phyloP scores from a whole-genome alignment of 495 filamentous ascomycete genomes.

The Penicillium desertorum region DNA sequence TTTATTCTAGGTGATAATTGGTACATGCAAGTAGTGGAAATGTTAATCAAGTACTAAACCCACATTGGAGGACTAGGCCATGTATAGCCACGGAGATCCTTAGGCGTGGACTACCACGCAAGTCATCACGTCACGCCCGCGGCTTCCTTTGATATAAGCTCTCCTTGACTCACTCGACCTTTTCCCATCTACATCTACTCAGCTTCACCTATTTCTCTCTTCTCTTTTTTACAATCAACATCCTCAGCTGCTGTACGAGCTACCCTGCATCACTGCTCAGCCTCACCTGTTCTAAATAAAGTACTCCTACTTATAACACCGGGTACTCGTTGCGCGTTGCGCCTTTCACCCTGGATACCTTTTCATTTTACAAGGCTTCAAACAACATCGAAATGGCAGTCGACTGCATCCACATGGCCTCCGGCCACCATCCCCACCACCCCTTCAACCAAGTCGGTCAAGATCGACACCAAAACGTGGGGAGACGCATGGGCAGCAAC shows the following conservation, averaged over 20 bases:
- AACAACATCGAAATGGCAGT: slow-evolving; percentile 12
- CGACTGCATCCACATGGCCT: slow-evolving; percentile 29
- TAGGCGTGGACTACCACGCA: slow-evolving; percentile 24
- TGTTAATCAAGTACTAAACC: background rate
- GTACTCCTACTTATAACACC: slow-evolving; percentile 13
- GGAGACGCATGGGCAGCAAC: slow-evolving; percentile 29
- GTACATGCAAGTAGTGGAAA: background rate
- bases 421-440: slow-evolving; percentile 30
- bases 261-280: slow-evolving; percentile 16
- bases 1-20: slow-evolving; percentile 5
- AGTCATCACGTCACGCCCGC: slow-evolving; percentile 41
- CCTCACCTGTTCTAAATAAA: slow-evolving; percentile 8
- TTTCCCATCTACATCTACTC: slow-evolving; percentile 5
- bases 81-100: background rate
- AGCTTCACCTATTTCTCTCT: background rate
- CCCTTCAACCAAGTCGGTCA: slow-evolving; percentile 20
- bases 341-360: background rate
- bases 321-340: slow-evolving; percentile 11
- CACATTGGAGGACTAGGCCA: background rate
- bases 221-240: background rate
- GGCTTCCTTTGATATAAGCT: slow-evolving; percentile 3
- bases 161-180: background rate
- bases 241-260: slow-evolving; percentile 16
- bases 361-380: background rate
- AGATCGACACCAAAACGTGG: slow-evolving; percentile 12